Percentiles rank a stretch among this genome's conserved stretches.
phyloP scores from a whole-genome alignment of 1,284 basidiomycete genomes.

The Ustilago crameri region DNA sequence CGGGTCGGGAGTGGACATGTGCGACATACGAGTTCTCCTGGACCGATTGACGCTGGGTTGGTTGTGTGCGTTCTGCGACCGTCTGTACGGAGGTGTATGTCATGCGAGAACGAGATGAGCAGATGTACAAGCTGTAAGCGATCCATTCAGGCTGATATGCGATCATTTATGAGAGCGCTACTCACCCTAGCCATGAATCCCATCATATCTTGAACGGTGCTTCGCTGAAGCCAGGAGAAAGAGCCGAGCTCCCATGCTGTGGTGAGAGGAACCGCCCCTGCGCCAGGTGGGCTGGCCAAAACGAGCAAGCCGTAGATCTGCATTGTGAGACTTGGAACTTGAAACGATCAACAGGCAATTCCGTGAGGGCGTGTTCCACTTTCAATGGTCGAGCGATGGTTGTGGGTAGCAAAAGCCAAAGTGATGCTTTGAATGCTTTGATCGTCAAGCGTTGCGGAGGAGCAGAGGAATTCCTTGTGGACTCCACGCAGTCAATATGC shows the following conservation, averaged over 20 bases:
- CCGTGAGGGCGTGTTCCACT: neutral
- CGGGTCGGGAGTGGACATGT: conserved; percentile 78
- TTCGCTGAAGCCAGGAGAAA: conserved; percentile 93
- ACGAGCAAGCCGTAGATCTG: conserved; percentile 59
- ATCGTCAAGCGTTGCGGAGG: neutral
- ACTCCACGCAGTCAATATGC: neutral
- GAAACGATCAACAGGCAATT: neutral
- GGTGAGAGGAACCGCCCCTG: conserved; percentile 74
- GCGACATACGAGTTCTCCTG: conserved; percentile 95
- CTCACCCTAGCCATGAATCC: conserved; percentile 67
- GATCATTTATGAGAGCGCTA: conserved; percentile 1
- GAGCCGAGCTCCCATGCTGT: conserved; percentile 85
- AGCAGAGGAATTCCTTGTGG: neutral
- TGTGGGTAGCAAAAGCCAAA: neutral
- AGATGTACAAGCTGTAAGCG: neutral
- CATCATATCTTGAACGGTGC: conserved; percentile 68
- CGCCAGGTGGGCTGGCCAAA: conserved; percentile 64
- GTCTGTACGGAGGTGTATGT: conserved; percentile 71
- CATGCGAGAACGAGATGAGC: neutral
- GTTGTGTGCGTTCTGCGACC: conserved; percentile 85
- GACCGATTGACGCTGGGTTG: conserved; percentile 79
- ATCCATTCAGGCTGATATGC: neutral
- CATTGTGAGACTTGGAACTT: conserved; percentile 12
- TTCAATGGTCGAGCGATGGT: neutral
- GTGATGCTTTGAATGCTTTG: too few species aligned